Evolutionary conservation across 176 grass and related monocot genomes (phyloP), one percentile per base, ranked within the genome.

Genomic region (Canna indica): DNA sequence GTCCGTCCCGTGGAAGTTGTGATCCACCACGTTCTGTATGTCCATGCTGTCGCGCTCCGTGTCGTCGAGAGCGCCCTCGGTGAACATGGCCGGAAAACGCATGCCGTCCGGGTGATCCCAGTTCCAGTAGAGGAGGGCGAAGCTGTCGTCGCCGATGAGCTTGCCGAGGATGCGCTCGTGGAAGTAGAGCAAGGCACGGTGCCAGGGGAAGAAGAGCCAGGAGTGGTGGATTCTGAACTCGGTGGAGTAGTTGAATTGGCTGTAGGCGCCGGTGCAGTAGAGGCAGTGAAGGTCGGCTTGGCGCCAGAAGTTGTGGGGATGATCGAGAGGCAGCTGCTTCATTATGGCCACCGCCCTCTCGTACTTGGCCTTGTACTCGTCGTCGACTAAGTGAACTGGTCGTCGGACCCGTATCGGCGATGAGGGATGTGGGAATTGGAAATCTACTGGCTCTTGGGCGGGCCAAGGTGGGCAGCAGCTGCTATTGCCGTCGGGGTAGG

Each of bases 251-350:
- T 56, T 75, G 8, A 6, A 28, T 78, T 88, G 86, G 24, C 72
- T 66, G 53, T 84, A 86, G 20, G 83, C 75, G 15, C 74, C 81
- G 56, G 80, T 76, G 81, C 90, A 94, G 78, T 89, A 94, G 14
- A 83, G 83, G 71, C 90, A 94, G 62, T 94, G 90, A 11, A 94
- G 9, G 38, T 77, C 80, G 5, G 86, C 86, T 50, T 82, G 81
- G 73, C 89, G 86, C 45, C 71, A 72, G 83, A 84, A 86, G 86
- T 77, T 95, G 39, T 59, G 84, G 4, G 90, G 83, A 75, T 94
- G 68, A 6, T 8, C 3, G 0, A 0, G 0, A 0, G 68, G 56
- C 35, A 89, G 34, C 26, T 68, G 75, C 80, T 79, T 86, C 90
- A 88, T 88, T 47, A 81, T 48, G 42, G 27, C 62, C 1, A 93